Conservation (phyloP, 78 protist genomes). For the Guillardia theta region DNA sequence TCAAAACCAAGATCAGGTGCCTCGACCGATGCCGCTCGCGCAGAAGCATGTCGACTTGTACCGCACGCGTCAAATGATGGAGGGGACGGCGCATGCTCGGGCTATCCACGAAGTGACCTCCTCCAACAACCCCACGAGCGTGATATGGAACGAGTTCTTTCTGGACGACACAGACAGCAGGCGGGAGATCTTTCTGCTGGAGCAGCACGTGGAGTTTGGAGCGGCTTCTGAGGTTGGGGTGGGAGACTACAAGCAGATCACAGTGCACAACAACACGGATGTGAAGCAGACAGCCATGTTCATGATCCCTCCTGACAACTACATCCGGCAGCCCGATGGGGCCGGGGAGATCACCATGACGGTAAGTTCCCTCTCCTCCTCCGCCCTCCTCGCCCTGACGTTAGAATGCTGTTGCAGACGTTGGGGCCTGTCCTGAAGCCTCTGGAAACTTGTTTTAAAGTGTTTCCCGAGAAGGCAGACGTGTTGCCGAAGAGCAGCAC, state of each 20-base stretch:
- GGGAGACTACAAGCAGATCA: neutral
- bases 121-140: neutral
- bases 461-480: neutral
- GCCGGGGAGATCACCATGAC: neutral
- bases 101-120: neutral
- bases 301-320: neutral
- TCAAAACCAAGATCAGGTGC: neutral
- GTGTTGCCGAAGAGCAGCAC: neutral
- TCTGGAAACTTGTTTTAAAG: neutral
- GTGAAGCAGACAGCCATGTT: neutral
- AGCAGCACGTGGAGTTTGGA: neutral
- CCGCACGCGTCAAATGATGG: neutral
- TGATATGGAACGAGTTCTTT: constrained; percentile 10
- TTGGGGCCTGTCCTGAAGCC: neutral
- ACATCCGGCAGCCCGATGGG: neutral
- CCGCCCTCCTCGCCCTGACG: neutral
- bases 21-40: neutral
- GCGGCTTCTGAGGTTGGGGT: neutral
- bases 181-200: neutral
- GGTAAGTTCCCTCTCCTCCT: neutral
- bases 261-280: neutral
- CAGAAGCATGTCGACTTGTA: neutral
- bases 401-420: neutral
- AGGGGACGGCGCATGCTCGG: neutral
- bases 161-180: constrained; percentile 7